These are phyloP conservation scores for Fusarium oligoseptatum DNA, from an alignment of 2,329 filamentous ascomycete species.

Conservation along the genomic window DNA sequence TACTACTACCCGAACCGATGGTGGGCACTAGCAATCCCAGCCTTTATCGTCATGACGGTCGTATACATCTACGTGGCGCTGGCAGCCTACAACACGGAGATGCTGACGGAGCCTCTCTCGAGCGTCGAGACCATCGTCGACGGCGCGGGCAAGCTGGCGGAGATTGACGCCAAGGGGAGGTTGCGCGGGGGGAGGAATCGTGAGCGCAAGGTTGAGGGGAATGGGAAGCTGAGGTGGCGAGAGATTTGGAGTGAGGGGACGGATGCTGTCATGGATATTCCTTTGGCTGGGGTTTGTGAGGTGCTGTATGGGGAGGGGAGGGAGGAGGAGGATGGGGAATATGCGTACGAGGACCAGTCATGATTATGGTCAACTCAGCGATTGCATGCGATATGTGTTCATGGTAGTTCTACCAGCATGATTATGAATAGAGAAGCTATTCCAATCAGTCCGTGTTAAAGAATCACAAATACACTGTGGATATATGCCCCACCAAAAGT, in stretches of 20 bases:
- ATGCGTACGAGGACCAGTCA: constrained; percentile 25
- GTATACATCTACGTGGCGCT: constrained; percentile 96
- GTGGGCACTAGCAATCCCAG: constrained; percentile 95
- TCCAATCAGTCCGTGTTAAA: neutral
- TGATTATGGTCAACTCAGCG: neutral
- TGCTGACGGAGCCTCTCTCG: constrained; percentile 83
- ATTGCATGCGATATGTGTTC: neutral
- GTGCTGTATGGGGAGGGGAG: constrained; percentile 82
- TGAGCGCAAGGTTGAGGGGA: constrained; percentile 54
- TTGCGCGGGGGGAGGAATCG: constrained; percentile 55
- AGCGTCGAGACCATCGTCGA: constrained; percentile 93
- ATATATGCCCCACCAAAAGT: neutral
- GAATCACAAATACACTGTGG: neutral
- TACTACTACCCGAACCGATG: constrained; percentile 97
- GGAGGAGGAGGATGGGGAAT: constrained; percentile 45
- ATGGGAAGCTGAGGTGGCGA: constrained; percentile 75
- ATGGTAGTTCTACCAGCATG: neutral
- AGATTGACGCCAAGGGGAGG: constrained; percentile 78
- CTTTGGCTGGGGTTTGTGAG: constrained; percentile 94
- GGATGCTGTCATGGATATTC: constrained; percentile 97
- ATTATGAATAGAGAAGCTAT: neutral
- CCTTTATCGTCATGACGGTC: constrained; percentile 88
- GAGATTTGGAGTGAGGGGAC: constrained; percentile 91
- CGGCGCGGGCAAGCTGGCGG: constrained; percentile 86
- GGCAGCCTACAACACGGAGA: constrained; percentile 89